Evolutionary conservation across 768 basidiomycete genomes (phyloP), one percentile per base, ranked within the genome.

Genomic region (Lactarius akahatsu): DNA sequence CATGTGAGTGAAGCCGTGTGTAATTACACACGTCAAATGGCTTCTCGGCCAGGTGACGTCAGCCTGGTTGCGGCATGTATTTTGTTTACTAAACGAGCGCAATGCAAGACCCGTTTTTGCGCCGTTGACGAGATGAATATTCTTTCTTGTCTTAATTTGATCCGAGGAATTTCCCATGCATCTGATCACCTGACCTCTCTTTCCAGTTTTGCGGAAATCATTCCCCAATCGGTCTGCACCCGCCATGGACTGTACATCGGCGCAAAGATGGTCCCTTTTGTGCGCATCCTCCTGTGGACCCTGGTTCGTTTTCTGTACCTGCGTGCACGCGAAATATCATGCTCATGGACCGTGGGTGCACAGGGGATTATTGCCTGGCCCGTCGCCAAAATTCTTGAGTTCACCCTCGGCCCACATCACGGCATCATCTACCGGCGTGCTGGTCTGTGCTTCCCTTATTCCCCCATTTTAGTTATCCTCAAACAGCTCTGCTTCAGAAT

Each of bases 201-300:
- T 3, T 38, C 26, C 69, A 95, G 92, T 65, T 96, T 95, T 74
- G 80, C 93, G 30, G 93, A 96, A 78, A 92, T 96, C 69, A 95
- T 96, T 68, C 94, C 94, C 0, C 94, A 96, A 73, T 92, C 91
- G 1, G 79, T 96, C n/a, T 96, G 92, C 76, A 92, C 92, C 26
- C 89, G 94, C 43, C 89, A 94, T 79, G 94, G 94, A 26, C 83
- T 96, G 5, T 91, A 89, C 71, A 84, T 96, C 56, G 93, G 94
- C 41, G 92, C 93, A 10, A 91, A 91, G 73, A 91, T 92, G 89
- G 93, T 89, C 0, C 80, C 81, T 0, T 82, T 89, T 50, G 89
- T 90, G 1, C 84, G 80, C 43, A 70, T 83, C 40, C 77, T 96
- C 41, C 89, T 95, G 3, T 90, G 85, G 78, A 76, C 81, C 23